A percentile compares a stretch with the other conserved stretches of the same genome.
phyloP scores from a whole-genome alignment of 2,329 filamentous ascomycete genomes.

The Claviceps humidiphila region DNA sequence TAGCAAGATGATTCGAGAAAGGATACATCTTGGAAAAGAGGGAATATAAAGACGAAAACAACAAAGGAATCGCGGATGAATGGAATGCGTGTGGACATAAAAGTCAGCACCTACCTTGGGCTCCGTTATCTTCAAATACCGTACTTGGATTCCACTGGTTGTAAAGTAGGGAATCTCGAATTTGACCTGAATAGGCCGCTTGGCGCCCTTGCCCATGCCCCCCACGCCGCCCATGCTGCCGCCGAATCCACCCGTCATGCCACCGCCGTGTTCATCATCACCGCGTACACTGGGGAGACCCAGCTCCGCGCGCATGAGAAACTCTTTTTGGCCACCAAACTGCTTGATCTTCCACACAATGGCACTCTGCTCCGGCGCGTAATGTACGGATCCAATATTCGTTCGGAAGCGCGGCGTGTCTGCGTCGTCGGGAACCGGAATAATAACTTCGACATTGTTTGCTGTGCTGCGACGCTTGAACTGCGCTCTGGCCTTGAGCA shows the following conservation, averaged over 20 bases:
- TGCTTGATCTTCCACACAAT: conserved; percentile 99
- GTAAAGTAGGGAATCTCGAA: conserved; percentile 99
- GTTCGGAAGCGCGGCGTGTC: conserved; percentile 93
- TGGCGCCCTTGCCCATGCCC: conserved; percentile 65
- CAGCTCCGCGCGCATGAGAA: conserved; percentile 93
- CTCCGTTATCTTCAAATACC: conserved; percentile 98
- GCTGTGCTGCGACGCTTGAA: conserved; percentile 97
- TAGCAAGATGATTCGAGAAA: no score
- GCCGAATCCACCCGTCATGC: conserved; percentile 95
- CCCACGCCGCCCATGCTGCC: conserved; percentile 89
- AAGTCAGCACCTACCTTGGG: conserved; percentile 61
- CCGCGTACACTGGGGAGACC: conserved; percentile 88
- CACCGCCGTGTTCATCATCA: conserved; percentile 88
- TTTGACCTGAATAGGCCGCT: conserved; percentile 95
- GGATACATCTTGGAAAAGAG: no score
- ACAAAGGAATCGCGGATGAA: not conserved
- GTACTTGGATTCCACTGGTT: conserved; percentile 96
- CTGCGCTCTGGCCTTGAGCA: conserved; percentile 95
- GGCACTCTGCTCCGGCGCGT: conserved; percentile 90
- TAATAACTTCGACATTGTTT: conserved; percentile 97
- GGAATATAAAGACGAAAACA: no score
- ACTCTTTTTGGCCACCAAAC: conserved; percentile 96
- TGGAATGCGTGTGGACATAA: not conserved
- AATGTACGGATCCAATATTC: conserved; percentile 94
- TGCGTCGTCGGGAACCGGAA: conserved; percentile 93